phyloP scores from a whole-genome alignment of 2,329 filamentous ascomycete genomes.

The Paracorniculantispora psalliotae region DNA sequence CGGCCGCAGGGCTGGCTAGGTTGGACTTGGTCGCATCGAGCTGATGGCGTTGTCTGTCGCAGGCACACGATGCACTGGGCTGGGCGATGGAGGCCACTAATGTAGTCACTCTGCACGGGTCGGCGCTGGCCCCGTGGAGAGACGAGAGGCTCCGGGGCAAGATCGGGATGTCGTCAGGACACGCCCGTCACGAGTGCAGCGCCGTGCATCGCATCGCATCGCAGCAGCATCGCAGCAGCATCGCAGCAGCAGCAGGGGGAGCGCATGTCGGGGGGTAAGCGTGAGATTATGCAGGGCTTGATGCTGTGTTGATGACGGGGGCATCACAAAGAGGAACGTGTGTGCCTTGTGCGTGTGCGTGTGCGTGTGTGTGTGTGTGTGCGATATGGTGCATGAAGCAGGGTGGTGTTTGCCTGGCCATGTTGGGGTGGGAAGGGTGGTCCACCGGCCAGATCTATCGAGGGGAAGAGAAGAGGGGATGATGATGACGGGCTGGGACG shows the following conservation, averaged over 20 bases:
- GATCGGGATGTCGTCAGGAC: background rate
- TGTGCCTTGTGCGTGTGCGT: background rate
- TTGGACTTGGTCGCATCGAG: background rate
- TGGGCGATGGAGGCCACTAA: background rate
- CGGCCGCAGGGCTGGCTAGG: background rate
- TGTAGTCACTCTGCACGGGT: no score
- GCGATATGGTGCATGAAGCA: background rate
- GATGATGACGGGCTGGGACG: background rate
- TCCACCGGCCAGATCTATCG: background rate
- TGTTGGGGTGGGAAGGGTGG: no score
- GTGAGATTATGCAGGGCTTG: no score
- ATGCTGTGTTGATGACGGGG: no score
- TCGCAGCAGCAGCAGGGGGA: no score
- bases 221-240: no score
- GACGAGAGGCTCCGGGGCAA: background rate
- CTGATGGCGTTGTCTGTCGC: background rate
- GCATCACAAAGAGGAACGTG: background rate
- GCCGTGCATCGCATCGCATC: no score
- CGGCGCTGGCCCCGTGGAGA: no score
- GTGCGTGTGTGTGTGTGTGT: no score
- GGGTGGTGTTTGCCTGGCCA: background rate
- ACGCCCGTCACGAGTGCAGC: background rate
- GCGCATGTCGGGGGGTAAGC: no score
- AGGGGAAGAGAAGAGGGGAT: background rate
- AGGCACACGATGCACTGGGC: background rate